A percentile compares a stretch with the other conserved stretches of the same genome.
Conservation (phyloP, 371 early-diverging fungal genomes). For the Lichtheimia corymbifera region DNA sequence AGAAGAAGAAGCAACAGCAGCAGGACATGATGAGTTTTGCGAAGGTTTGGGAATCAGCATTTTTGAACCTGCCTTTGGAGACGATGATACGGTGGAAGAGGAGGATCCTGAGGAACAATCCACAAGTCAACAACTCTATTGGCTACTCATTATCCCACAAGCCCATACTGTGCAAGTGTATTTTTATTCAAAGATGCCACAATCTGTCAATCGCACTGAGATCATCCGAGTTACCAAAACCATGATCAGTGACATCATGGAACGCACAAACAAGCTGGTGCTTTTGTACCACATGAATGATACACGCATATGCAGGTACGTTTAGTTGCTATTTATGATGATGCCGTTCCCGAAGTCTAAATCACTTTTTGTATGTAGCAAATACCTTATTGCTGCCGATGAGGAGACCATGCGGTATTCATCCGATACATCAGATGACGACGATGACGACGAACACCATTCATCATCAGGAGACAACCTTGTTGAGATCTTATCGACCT, state of each 20-base stretch:
- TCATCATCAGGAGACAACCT: conserved; percentile 39
- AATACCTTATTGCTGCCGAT: conserved; percentile 65
- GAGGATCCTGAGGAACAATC: neutral
- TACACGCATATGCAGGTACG: conserved; percentile 67
- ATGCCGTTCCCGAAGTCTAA: neutral
- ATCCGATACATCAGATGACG: conserved; percentile 51
- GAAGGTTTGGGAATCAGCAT: conserved; percentile 53
- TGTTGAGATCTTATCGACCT: conserved; percentile 44
- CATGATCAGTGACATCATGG: conserved; percentile 61
- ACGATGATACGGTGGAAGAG: conserved; percentile 12
- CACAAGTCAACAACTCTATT: conserved; percentile 52
- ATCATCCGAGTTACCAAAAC: conserved; percentile 60
- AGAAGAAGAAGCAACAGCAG: too few relatives aligned
- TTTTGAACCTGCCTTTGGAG: conserved; percentile 25
- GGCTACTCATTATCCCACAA: conserved; percentile 68
- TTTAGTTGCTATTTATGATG: too few relatives aligned
- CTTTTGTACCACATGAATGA: conserved; percentile 67
- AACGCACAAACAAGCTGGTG: conserved; percentile 69
- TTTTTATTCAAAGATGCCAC: conserved; percentile 70
- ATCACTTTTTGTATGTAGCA: conserved; percentile 37
- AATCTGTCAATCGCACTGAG: conserved; percentile 53
- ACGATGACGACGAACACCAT: conserved; percentile 34
- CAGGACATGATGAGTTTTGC: conserved; percentile 40
- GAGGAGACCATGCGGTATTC: conserved; percentile 35
- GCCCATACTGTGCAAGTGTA: conserved; percentile 60